Evolutionary conservation across 2,329 filamentous ascomycete genomes (phyloP), one percentile per base, ranked within the genome.

Genomic region (Trichoderma hamatum): DNA sequence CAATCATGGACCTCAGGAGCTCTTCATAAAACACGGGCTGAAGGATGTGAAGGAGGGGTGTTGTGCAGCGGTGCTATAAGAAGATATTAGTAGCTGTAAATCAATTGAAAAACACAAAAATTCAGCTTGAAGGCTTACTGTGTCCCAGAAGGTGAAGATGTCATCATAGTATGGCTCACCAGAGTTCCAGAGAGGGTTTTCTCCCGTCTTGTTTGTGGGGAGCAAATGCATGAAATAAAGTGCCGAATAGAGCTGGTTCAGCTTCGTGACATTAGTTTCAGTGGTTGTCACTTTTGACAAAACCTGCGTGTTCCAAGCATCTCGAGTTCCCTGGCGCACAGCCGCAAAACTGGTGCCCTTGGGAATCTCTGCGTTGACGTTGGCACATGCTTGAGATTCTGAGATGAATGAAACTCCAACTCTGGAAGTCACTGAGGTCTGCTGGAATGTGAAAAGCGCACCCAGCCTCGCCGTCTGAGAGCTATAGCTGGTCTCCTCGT

Each of bases 391-490:
- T 71, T 89, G 84, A 5, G 82, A 78, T 0, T 82, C 75, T 0
- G 89, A 91, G n/a, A 92, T 85, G 78, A 90, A 91, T 0, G 89
- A 91, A 13, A 92, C 86, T 1, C 90, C 90, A 0, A 92, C 88
- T 2, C 87, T 82, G 1, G 89, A 90, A 1, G 79, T 82, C 1
- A 90, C 79, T 2, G 78, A 72, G 2, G 77, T 75, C 0, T 79
- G 74, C 10, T 80, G 70, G 70, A 90, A 90, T 0, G 83, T 82
- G 75, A 89, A 90, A 0, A 90, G 78, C 2, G 82, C 84, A 0
- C 83, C 82, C 3, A 87, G 77, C 1, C 82, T 79, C 7, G 82
- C 80, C 0, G 76, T 70, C 1, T 73, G 70, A 6, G 73, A 85
- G 34, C 74, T 78, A 66, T 79, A 78, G 19, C 64, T 76, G 24